Base-by-base conservation (phyloP, 768 basidiomycete species). In the Psilocybe cubensis region DNA sequence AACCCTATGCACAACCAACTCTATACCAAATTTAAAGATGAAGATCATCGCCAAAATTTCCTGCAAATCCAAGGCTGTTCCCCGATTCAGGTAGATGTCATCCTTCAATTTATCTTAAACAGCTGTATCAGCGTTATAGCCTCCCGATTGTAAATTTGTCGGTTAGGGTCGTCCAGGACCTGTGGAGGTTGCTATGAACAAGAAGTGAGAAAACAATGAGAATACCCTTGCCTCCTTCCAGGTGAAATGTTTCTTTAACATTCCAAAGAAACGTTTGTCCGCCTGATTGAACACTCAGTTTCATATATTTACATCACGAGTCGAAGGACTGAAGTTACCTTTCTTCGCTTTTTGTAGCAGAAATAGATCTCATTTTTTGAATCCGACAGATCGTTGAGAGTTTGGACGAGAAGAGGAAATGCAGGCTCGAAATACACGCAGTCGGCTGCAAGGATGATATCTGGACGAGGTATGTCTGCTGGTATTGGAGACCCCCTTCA, bases 351-450 rank as follows among this genome's bases (percentile, higher is more conserved):
- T 75, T 95, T 95, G 76, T 94, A 96, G 68, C 93, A 95, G 73
- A 98, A 94, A 31, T 96, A 70, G 38, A 96, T 82, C 55, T 93
- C 88, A 17, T 88, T 83, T 18, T 72, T 70, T 33, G 70, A 69
- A 20, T 79, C 76, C 1, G 82, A 76, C 33, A 96, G 82, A 42
- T 88, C 83, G 29, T 75, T 79, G 28, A 98, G 77, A 0, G 94
- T 96, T 61, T 87, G 72, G 2, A 95, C 90, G 1, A 98, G 83
- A 11, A 95, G 81, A 7, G 94, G 89, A 66, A 97, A 98, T 0
- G 92, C 87, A 11, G 94, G 92, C 72, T 97, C 95, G 62, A 93
- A 94, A 75, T 98, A 98, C 8, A 98, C 94, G 63, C 95, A 98
- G 67, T 98, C 95, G 0, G 95, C 95, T 1, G 92, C 93, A 4